Base-by-base conservation (phyloP, 805 yeast species). In the Metschnikowia cubensis region DNA sequence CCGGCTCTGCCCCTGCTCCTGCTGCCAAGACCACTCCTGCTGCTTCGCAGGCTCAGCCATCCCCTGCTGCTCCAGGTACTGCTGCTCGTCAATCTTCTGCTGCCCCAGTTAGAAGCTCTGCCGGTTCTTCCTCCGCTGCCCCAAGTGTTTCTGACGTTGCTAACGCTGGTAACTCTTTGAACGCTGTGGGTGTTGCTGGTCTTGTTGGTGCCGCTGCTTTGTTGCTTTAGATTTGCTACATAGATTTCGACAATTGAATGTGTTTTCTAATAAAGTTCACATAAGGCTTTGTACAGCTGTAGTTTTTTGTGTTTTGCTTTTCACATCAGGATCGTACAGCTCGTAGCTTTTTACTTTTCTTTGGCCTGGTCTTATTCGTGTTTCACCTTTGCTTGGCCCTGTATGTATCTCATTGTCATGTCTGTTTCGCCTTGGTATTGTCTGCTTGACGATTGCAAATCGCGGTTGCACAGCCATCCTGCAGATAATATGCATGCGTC, bases 101-200 rank as follows among this genome's bases (percentile, higher is more conserved):
- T 32, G 14, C 35, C 8, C 22, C 42, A 13, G 70, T 67, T 49
- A 56, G 66, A 25, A 59, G 52, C 38, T 62, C 71, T 17, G 57
- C 63, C 48, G 64, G 73, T 43, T 43, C 69, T 38, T 8, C 29
- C 8, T 25, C 29, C 2, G 61, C 69, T 22, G 59, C 29, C n/a
- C 8, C 70, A 41, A 57, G 73, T 32, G 73, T 67, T 49, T 54
- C 55, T 35, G 63, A 65, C 55, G 52, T 65, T 43, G 60, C 61
- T 44, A 58, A 63, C 50, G 52, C 50, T 2, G 46, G 37, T 3
- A 46, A 43, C 36, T 17, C 45, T 6, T 37, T 45, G 44, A 31
- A 18, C 35, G 43, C 38, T 3, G 11, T 36, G 17, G 58, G 57
- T 10, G 34, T 42, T 17, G 57, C 52, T 21, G 57, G 57, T 11